Evolutionary conservation across 352 stramenopile genomes (phyloP).

Genomic region (Globisporangium acanthophoron): DNA sequence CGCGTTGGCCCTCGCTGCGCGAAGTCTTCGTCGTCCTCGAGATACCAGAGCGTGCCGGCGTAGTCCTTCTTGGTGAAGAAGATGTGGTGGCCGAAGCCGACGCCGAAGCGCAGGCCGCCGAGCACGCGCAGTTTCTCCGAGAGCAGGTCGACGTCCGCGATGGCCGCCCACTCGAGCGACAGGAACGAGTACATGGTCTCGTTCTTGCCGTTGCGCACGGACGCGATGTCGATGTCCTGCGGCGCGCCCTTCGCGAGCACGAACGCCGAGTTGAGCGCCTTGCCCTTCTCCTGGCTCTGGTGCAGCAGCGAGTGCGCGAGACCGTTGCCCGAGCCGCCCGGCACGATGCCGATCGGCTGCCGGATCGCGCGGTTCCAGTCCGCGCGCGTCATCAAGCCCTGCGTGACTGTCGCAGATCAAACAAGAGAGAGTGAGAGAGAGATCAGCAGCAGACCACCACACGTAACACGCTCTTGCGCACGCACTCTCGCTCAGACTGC

Average conservation of each 20-base stretch:
- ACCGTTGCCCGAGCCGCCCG: conserved; percentile 60
- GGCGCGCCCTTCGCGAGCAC: conserved; percentile 59
- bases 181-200: conserved; percentile 74
- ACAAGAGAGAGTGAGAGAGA: background rate
- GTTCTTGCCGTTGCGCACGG: conserved; percentile 43
- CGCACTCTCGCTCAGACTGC: conserved; percentile 57
- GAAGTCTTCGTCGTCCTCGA: conserved; percentile 30
- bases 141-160: conserved; percentile 77
- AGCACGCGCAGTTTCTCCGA: conserved; percentile 69
- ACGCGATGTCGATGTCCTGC: conserved; percentile 64
- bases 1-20: conserved; percentile 9
- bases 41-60: conserved; percentile 51
- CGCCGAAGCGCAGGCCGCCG: conserved; percentile 57
- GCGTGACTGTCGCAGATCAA: conserved; percentile 32
- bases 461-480: conserved; percentile 5
- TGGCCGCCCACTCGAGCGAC: conserved; percentile 76
- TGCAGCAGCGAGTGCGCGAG: conserved; percentile 58
- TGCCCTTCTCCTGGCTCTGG: conserved; percentile 35
- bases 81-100: conserved; percentile 53
- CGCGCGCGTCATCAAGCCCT: conserved; percentile 61
- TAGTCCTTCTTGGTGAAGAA: conserved; percentile 49
- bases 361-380: conserved; percentile 73
- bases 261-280: conserved; percentile 49
- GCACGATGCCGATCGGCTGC: conserved; percentile 57
- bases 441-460: background rate